Conservation (phyloP, 345 rosid species). For the Brassica rapa region DNA sequence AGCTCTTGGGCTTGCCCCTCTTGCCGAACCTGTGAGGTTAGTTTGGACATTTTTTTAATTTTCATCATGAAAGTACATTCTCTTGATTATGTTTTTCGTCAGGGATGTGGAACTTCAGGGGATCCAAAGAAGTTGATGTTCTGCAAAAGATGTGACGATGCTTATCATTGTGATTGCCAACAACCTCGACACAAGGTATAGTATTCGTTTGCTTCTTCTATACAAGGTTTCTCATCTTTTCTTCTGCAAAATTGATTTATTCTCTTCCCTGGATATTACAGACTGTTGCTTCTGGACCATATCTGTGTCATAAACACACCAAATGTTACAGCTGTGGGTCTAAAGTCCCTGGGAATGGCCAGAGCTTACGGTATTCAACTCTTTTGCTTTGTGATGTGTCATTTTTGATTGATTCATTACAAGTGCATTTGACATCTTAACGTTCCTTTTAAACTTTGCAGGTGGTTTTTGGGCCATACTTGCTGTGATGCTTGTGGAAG, state of each 20-base stretch:
- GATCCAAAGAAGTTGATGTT: slow-evolving; percentile 96
- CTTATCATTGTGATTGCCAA: slow-evolving; percentile 98
- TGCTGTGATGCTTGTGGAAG: slow-evolving; percentile 99
- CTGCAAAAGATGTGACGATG: slow-evolving; percentile 96
- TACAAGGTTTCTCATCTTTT: slow-evolving; percentile 15
- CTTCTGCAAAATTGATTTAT: slow-evolving; percentile 17
- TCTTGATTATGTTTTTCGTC: slow-evolving; percentile 15
- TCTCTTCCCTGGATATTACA: slow-evolving; percentile 44
- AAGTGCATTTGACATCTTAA: slow-evolving; percentile 5
- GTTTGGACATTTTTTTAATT: neutral
- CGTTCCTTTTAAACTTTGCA: slow-evolving; percentile 40
- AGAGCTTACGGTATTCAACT: slow-evolving; percentile 73
- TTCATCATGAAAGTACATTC: slow-evolving; percentile 3
- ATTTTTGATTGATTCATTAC: neutral
- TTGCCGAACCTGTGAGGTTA: slow-evolving; percentile 91
- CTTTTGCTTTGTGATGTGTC: neutral
- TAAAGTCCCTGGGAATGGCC: slow-evolving; percentile 95
- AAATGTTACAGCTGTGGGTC: slow-evolving; percentile 97
- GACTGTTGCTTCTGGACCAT: slow-evolving; percentile 95
- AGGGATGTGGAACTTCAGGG: slow-evolving; percentile 88
- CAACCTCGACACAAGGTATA: slow-evolving; percentile 98
- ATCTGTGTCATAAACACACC: slow-evolving; percentile 94
- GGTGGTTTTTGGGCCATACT: slow-evolving; percentile 99
- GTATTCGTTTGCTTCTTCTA: slow-evolving; percentile 27
- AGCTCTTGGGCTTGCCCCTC: slow-evolving; percentile 97